Base-by-base conservation (phyloP, 768 basidiomycete species). In the Leccinellum rugosiceps region DNA sequence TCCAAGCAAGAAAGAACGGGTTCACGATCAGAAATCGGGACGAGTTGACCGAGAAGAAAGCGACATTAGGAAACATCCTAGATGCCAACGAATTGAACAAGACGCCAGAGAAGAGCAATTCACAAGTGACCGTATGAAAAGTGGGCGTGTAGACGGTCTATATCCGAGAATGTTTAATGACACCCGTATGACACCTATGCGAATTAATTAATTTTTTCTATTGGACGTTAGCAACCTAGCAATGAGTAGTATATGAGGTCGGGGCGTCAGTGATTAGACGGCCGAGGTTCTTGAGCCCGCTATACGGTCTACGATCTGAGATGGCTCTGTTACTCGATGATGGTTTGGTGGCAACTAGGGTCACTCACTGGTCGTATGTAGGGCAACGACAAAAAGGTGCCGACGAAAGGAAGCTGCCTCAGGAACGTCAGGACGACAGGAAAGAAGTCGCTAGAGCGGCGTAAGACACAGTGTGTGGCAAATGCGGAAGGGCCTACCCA, bases 401-500 rank as follows among this genome's bases (percentile, higher is more conserved):
- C 96, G 56, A 99, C 81, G 62, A 97, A 86, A 5, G 97, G 96
- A 47, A 98, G 71, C 75, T 98, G 96, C 55, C 95, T 83, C 61
- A 98, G 75, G 80, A 98, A 98, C n/a, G 93, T 94, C 50, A 99
- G 78, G 55, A 99, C 88, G 58, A 98, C 97, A 6, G 97, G 97
- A 84, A 98, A 98, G 80, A 99, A 99, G 75, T 98, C 96, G 46
- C 96, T 98, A 75, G 47, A 44, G 41, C 30, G 11, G 9, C 17
- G 13, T 23, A 52, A 47, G 30, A 52, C 25, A 7, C n/a, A 41
- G n/a, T n/a, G n/a, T n/a, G n/a, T n/a, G n/a, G n/a, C n/a, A n/a
- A n/a, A n/a, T n/a, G n/a, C n/a, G n/a, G n/a, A n/a, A n/a, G n/a
- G n/a, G n/a, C 58, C 50, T 69, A 98, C 96, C 96, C 96, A 68